Percentiles rank a stretch among this genome's conserved stretches.
phyloP scores from a whole-genome alignment of 345 rosid species.

The Sapria himalayana region DNA sequence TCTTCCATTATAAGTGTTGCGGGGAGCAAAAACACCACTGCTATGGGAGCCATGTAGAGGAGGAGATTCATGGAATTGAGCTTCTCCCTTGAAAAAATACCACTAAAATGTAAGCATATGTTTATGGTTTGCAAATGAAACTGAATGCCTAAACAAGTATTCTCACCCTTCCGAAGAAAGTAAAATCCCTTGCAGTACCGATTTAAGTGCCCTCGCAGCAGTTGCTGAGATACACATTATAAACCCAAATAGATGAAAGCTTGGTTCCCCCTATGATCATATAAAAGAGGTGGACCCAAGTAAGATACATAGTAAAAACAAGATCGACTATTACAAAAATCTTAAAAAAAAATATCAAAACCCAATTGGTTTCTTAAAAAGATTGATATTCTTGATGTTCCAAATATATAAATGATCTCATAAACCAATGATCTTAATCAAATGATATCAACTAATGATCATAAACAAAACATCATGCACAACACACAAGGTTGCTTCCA shows the following conservation, averaged over 20 bases:
- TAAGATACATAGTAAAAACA: neutral
- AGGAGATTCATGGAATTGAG: slow-evolving; percentile 96
- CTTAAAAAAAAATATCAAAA: neutral
- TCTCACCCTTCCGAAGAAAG: slow-evolving; percentile 97
- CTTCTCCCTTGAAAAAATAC: slow-evolving; percentile 54
- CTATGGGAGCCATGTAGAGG: slow-evolving; percentile 96
- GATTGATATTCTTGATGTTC: neutral
- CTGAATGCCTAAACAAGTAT: neutral
- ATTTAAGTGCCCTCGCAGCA: slow-evolving; percentile 92
- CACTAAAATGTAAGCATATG: slow-evolving; percentile 7
- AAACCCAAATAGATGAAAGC: slow-evolving; percentile 95
- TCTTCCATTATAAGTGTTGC: slow-evolving; percentile 89
- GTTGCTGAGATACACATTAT: slow-evolving; percentile 84
- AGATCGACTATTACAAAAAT: neutral
- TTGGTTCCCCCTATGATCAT: slow-evolving; percentile 65
- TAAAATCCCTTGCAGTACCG: slow-evolving; percentile 89
- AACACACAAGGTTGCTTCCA: neutral
- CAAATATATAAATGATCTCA: neutral
- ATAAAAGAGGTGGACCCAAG: slow-evolving; percentile 4
- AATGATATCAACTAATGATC: neutral
- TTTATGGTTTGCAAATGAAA: slow-evolving; percentile 1
- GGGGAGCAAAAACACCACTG: slow-evolving; percentile 79
- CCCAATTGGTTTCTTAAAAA: neutral
- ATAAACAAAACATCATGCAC: neutral
- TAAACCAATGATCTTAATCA: neutral